Evolutionary conservation across 306 rosid genomes (phyloP).

Genomic region (Vigna radiata): DNA sequence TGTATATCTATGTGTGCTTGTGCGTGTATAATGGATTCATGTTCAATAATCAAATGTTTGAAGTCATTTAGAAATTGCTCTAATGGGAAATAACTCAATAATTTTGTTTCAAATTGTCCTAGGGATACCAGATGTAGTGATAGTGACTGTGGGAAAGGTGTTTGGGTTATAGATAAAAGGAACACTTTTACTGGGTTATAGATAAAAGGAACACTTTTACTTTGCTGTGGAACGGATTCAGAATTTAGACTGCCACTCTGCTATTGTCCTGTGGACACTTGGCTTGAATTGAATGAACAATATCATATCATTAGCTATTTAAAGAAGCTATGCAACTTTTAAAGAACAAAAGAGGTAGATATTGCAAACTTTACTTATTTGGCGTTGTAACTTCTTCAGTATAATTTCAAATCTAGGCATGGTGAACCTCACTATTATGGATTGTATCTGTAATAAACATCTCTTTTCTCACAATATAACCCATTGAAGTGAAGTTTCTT

Average conservation of each 20-base stretch:
- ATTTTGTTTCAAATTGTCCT: constrained; percentile 18
- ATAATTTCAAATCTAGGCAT: too few species aligned
- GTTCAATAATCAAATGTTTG: constrained; percentile 7
- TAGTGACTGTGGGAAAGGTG: not conserved
- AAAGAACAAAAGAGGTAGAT: too few species aligned
- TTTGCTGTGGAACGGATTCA: not conserved
- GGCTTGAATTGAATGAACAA: too few species aligned
- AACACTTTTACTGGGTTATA: not conserved
- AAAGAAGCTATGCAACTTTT: too few species aligned
- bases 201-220: not conserved
- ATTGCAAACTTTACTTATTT: too few species aligned
- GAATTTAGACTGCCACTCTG: too few species aligned
- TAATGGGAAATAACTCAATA: not conserved
- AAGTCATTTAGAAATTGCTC: constrained; percentile 21
- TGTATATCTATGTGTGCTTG: constrained; percentile 16
- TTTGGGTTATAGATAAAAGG: not conserved
- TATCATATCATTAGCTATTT: too few species aligned
- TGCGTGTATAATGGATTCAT: not conserved
- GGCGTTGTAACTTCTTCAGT: too few species aligned
- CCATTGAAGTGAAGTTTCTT: not conserved
- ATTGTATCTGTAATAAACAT: too few species aligned
- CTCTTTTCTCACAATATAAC: too few species aligned
- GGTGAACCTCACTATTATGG: too few species aligned
- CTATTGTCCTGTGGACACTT: too few species aligned
- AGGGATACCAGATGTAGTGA: constrained; percentile 11